Evolutionary conservation across 352 stramenopile genomes (phyloP).

Genomic region (Phytophthora capsici): DNA sequence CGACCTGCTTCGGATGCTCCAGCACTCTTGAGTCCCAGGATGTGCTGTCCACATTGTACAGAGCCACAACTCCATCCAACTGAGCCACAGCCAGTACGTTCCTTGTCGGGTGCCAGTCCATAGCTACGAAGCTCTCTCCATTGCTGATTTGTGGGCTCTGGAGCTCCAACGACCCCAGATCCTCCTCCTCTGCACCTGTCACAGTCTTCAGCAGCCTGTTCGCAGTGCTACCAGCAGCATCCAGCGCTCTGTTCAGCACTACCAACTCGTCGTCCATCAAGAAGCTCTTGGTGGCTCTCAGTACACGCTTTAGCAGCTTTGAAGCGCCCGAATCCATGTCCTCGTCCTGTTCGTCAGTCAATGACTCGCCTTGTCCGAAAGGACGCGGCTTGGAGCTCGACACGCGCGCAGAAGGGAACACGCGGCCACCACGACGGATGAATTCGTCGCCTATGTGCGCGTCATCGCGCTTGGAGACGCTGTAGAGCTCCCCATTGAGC

Average conservation of each 20-base stretch:
- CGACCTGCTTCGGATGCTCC: constrained; percentile 61
- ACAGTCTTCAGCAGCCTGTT: constrained; percentile 37
- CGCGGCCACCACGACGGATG: constrained; percentile 58
- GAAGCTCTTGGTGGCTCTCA: constrained; percentile 41
- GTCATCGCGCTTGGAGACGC: constrained; percentile 63
- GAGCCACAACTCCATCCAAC: constrained; percentile 65
- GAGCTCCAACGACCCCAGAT: constrained; percentile 28
- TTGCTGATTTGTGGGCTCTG: constrained; percentile 6
- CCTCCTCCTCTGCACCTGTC: constrained; percentile 34
- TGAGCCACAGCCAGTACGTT: constrained; percentile 75
- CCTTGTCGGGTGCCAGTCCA: constrained; percentile 67
- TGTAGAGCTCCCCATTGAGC: constrained; percentile 77
- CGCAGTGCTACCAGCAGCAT: constrained; percentile 19
- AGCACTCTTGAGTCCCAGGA: constrained; percentile 69
- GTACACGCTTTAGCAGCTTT: constrained; percentile 45
- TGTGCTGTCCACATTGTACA: constrained; percentile 66
- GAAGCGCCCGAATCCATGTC: constrained; percentile 48
- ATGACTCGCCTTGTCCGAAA: constrained; percentile 64
- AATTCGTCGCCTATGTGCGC: constrained; percentile 70
- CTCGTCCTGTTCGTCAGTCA: constrained; percentile 58
- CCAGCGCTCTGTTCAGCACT: constrained; percentile 47
- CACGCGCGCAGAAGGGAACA: constrained; percentile 66
- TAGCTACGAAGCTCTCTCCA: constrained; percentile 57
- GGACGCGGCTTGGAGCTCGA: constrained; percentile 55
- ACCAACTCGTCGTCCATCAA: constrained; percentile 69